phyloP scores from a whole-genome alignment of 116 monocot species.

The Trichopus zeylanicus region DNA sequence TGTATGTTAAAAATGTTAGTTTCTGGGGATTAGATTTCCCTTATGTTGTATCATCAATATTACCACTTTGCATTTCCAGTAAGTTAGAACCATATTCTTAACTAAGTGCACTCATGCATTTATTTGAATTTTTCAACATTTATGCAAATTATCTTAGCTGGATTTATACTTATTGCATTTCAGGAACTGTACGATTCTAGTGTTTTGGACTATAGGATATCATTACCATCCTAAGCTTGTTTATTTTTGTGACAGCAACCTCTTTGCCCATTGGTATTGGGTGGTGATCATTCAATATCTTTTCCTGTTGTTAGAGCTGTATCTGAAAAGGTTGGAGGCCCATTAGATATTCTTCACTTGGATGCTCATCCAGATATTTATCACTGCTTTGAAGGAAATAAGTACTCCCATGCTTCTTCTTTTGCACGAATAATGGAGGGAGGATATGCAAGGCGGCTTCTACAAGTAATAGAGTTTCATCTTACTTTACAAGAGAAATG shows the following conservation, averaged over 20 bases:
- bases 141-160: no score
- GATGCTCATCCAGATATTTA: slow-evolving; percentile 99
- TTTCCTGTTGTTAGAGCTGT: slow-evolving; percentile 91
- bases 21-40: no score
- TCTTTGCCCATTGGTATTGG: slow-evolving; percentile 82
- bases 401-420: slow-evolving; percentile 93
- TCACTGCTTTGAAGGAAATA: slow-evolving; percentile 86
- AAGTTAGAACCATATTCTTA: no score
- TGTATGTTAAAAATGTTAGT: no score
- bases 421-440: slow-evolving; percentile 99
- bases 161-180: not conserved
- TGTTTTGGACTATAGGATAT: not conserved
- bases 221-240: not conserved
- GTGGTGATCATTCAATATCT: slow-evolving; percentile 98
- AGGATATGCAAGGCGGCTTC: slow-evolving; percentile 83
- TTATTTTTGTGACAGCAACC: slow-evolving; percentile 41
- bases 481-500: not conserved
- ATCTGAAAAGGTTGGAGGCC: slow-evolving; percentile 92
- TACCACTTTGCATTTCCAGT: no score
- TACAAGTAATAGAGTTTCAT: slow-evolving; percentile 46
- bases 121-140: no score
- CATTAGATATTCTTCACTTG: slow-evolving; percentile 84
- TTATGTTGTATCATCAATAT: no score
- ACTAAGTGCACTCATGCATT: no score
- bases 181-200: no score